A percentile compares a stretch with the other conserved stretches of the same genome.
Conservation (phyloP, 176 grass and related monocot species). For the Carex cristatella region DNA sequence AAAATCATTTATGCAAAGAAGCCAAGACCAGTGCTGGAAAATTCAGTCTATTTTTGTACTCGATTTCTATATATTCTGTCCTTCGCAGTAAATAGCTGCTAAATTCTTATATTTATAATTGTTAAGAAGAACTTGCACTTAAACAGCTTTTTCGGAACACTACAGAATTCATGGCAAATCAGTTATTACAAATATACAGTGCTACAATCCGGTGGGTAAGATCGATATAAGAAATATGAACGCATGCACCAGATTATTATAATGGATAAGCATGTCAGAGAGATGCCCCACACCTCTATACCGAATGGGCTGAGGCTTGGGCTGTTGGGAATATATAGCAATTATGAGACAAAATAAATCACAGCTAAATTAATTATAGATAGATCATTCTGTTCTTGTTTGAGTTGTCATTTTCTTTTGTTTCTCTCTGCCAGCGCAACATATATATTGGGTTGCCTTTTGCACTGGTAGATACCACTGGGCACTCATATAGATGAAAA, state of each 20-base stretch:
- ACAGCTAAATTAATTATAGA: not conserved
- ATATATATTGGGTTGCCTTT: not conserved
- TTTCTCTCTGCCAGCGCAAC: not conserved
- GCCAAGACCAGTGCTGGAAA: not conserved
- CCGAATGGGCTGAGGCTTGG: conserved; percentile 85
- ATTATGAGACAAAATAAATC: conserved; percentile 41
- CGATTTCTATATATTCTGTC: not conserved
- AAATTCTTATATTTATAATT: not conserved
- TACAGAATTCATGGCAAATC: not conserved
- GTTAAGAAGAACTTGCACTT: not conserved
- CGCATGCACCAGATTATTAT: conserved; percentile 50
- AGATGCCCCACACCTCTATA: conserved; percentile 79
- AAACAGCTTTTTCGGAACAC: not conserved
- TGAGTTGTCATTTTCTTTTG: not conserved
- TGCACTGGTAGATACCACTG: not conserved
- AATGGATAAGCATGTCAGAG: conserved; percentile 88
- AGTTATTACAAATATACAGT: too few relatives aligned
- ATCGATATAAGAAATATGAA: not conserved
- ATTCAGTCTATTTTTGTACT: not conserved
- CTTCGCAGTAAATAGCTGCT: not conserved
- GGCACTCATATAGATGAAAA: not conserved
- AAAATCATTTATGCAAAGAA: not conserved
- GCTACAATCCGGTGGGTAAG: not conserved
- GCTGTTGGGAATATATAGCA: conserved; percentile 80
- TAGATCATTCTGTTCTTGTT: not conserved